A percentile compares a stretch with the other conserved stretches of the same genome.
Conservation (phyloP, 1,139 yeast species). For the Pichia sp. region DNA sequence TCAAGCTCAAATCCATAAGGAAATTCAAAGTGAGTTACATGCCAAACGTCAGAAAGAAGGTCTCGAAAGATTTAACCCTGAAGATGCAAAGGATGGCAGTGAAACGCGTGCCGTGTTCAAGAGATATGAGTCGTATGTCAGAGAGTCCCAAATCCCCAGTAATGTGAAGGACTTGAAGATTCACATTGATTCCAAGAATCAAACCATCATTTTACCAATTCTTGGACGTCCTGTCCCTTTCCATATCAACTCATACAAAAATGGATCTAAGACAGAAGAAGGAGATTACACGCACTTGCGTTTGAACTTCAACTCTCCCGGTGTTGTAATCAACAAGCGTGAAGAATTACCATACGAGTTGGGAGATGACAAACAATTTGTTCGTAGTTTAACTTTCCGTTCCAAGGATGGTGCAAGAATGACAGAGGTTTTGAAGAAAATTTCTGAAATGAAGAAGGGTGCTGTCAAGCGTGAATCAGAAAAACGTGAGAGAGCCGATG, state of each 20-base stretch:
- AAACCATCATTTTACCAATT: slow-evolving; percentile 85
- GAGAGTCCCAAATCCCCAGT: slow-evolving; percentile 86
- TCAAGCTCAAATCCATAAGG: slow-evolving; percentile 75
- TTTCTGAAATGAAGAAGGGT: slow-evolving; percentile 88
- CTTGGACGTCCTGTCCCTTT: slow-evolving; percentile 97
- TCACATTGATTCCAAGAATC: slow-evolving; percentile 81
- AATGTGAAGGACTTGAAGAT: slow-evolving; percentile 78
- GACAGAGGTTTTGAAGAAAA: slow-evolving; percentile 84
- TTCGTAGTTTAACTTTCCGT: slow-evolving; percentile 82
- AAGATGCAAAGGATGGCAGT: slow-evolving; percentile 59
- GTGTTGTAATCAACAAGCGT: slow-evolving; percentile 47
- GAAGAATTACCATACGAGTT: slow-evolving; percentile 89
- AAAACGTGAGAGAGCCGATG: slow-evolving; percentile 89
- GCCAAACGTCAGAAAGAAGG: slow-evolving; percentile 86
- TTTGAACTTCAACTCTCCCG: slow-evolving; percentile 91
- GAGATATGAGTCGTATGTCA: slow-evolving; percentile 86
- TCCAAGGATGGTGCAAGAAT: slow-evolving; percentile 89
- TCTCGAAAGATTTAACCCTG: slow-evolving; percentile 63
- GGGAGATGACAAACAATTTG: slow-evolving; percentile 74
- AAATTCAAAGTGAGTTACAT: slow-evolving; percentile 75
- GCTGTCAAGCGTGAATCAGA: slow-evolving; percentile 88
- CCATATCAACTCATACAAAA: slow-evolving; percentile 89
- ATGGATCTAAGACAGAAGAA: slow-evolving; percentile 93
- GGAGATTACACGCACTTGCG: slow-evolving; percentile 91
- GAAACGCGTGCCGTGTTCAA: slow-evolving; percentile 75